Conservation (phyloP, 148 eudicot species). For the Silene latifolia region DNA sequence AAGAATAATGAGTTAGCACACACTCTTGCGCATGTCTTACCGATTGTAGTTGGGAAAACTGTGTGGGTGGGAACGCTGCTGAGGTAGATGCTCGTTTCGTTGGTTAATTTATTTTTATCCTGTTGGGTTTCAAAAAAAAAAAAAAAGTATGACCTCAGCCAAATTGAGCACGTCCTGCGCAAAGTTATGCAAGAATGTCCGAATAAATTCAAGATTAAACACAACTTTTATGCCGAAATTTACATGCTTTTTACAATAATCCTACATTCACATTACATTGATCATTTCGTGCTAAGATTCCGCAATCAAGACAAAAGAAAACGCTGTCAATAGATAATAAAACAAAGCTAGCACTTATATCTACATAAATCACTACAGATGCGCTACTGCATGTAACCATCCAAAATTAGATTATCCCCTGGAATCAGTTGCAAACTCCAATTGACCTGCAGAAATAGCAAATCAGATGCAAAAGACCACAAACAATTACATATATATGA, state of each 20-base stretch:
- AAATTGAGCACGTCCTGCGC: no score
- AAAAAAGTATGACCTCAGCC: no score
- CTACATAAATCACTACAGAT: slow-evolving; percentile 8
- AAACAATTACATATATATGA: not conserved
- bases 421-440: not conserved
- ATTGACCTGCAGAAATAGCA: not conserved
- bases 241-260: not conserved
- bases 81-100: no score
- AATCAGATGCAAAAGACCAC: not conserved
- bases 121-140: no score
- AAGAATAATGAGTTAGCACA: no score
- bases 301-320: not conserved
- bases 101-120: no score
- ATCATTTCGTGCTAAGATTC: not conserved
- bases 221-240: not conserved
- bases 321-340: not conserved
- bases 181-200: no score
- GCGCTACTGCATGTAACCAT: not conserved
- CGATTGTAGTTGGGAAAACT: no score
- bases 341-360: slow-evolving; percentile 4
- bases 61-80: no score
- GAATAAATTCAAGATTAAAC: not conserved
- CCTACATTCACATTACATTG: not conserved
- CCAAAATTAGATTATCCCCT: not conserved
- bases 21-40: no score